Base-by-base conservation (phyloP, 1,139 yeast species). In the Sugiyamaella sp. region DNA sequence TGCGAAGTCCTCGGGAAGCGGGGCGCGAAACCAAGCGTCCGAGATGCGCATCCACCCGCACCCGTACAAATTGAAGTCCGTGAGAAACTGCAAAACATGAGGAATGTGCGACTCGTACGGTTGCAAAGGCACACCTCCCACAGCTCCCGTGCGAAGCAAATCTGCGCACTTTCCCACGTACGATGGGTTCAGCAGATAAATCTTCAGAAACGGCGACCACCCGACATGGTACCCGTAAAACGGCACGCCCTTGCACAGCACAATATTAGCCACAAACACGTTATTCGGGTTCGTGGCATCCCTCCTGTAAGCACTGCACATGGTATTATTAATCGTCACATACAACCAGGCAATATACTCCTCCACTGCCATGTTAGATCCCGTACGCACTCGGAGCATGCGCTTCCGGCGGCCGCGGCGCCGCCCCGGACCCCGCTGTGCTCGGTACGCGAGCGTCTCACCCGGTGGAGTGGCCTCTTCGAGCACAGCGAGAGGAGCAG, bases 61-160 rank as follows among this genome's bases (percentile, higher is more conserved):
- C 0, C 97, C 95, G 67, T 79, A 89, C 37, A 91, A 71, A 64
- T 91, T 91, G 69, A 79, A 89, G 65, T 95, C 99, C 0, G 89
- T 76, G 39, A 89, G 70, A 65, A 93, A 89, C 65, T 93, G 97
- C 17, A 89, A 69, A 1, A 80, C 67, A 63, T 75, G 85, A 0
- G 97, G 95, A 10, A 93, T 76, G 66, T 93, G 98, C 0, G 91
- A 77, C 64, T 93, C 99, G 65, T 76, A 88, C 0, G 84, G 81
- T 48, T 82, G 82, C 19, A 69, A 55, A 1, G 62, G 51, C 12
- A 58, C 57, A 1, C 74, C 73, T 42, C 72, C 62, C 2, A 83
- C 66, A 8, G 70, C 69, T 0, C 84, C 84, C 29, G 77, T 80
- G 33, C 83, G 71, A 8, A 89, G 67, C 27, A 89, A 65, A 53